phyloP scores from a whole-genome alignment of 139 green algal species.

The Chlorella sp. region DNA sequence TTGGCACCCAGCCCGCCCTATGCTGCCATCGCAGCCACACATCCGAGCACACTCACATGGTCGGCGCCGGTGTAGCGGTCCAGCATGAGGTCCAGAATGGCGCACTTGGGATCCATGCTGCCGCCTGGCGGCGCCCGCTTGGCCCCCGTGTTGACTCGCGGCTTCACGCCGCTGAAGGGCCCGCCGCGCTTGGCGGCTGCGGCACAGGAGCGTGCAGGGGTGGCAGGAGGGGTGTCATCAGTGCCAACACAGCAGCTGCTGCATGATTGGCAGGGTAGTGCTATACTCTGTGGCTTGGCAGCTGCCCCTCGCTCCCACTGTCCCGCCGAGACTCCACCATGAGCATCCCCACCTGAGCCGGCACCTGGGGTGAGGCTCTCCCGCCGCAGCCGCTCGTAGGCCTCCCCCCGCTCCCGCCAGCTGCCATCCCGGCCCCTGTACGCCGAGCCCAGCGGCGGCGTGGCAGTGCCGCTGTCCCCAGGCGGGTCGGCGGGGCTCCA shows the following conservation, averaged over 20 bases:
- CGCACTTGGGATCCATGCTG: background rate
- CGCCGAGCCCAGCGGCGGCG: background rate
- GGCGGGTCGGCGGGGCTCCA: background rate
- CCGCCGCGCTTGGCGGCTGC: slow-evolving; percentile 2
- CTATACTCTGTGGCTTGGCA: too few species aligned
- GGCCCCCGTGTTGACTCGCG: slow-evolving; percentile 20
- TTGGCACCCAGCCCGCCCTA: background rate
- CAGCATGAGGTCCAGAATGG: background rate
- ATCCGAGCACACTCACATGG: too few species aligned
- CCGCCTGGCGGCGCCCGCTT: background rate
- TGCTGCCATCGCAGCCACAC: too few species aligned
- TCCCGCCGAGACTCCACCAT: too few species aligned
- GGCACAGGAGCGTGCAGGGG: too few species aligned
- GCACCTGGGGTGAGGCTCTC: background rate
- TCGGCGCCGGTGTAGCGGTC: slow-evolving; percentile 4
- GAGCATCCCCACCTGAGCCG: background rate
- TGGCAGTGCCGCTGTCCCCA: too few species aligned
- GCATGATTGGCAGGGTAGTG: too few species aligned
- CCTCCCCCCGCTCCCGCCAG: background rate
- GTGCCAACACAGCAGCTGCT: too few species aligned
- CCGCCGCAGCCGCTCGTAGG: background rate
- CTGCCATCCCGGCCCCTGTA: background rate
- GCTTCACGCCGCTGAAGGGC: background rate
- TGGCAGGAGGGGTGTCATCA: too few species aligned
- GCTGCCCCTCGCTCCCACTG: too few species aligned